These are phyloP conservation scores for Rhododendron mucronatum DNA, from an alignment of 148 eudicot species.

Conservation along the genomic window DNA sequence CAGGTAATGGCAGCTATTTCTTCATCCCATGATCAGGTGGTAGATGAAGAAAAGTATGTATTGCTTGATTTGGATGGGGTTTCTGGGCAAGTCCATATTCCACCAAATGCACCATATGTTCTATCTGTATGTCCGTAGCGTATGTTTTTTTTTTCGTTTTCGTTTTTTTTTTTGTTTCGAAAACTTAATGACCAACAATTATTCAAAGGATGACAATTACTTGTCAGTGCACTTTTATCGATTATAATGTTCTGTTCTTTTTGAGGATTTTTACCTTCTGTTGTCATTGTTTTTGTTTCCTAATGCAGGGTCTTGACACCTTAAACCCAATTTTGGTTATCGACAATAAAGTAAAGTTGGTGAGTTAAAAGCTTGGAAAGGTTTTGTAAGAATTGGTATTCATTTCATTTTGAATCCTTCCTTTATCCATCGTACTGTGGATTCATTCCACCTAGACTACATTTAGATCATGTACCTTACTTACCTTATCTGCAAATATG, in stretches of 20 bases:
- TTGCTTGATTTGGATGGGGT: conserved; percentile 56
- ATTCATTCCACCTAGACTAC: background rate
- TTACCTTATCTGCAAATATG: no score
- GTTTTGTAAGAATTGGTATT: background rate
- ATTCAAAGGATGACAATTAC: background rate
- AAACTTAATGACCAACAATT: no score
- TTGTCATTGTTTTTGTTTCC: background rate
- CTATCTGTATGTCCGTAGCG: conserved; percentile 43
- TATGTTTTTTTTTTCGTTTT: no score
- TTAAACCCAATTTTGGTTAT: conserved; percentile 58
- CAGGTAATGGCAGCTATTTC: conserved; percentile 20
- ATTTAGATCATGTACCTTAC: background rate
- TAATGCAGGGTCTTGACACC: conserved; percentile 80
- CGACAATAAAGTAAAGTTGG: conserved; percentile 64
- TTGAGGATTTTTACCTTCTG: background rate
- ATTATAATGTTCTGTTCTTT: background rate
- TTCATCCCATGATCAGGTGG: conserved; percentile 14
- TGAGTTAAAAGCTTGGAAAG: conserved; percentile 17
- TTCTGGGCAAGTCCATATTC: conserved; percentile 41
- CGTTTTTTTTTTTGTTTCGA: background rate
- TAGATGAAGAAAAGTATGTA: conserved; percentile 51
- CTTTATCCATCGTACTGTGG: background rate
- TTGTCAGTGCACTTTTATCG: background rate
- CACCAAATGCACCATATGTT: conserved; percentile 62
- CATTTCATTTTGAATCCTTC: background rate